Evolutionary conservation across 176 grass and related monocot species (phyloP).

Genomic region (Oryza punctata): DNA sequence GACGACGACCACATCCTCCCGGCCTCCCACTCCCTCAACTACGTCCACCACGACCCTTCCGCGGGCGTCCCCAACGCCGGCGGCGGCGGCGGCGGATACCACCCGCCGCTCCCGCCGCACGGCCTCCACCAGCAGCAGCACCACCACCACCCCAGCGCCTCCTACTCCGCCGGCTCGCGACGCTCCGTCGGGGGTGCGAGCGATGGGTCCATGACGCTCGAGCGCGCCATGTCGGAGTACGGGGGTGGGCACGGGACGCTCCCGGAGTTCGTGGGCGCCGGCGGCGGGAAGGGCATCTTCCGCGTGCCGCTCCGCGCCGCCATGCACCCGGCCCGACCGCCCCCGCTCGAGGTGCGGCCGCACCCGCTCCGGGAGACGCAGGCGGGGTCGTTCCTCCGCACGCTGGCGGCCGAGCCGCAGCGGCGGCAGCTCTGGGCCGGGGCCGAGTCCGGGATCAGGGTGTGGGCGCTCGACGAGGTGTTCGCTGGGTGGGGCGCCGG

Average conservation of each 20-base stretch:
- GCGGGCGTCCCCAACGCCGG: background rate
- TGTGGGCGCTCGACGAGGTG: slow-evolving; percentile 60
- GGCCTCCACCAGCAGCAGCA: background rate
- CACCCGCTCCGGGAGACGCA: slow-evolving; percentile 92
- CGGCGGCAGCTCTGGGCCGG: slow-evolving; percentile 59
- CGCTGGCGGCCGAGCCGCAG: slow-evolving; percentile 52
- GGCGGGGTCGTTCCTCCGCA: slow-evolving; percentile 74
- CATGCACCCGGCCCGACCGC: slow-evolving; percentile 78
- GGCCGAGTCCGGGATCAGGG: slow-evolving; percentile 56
- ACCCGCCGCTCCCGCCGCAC: slow-evolving; percentile 44
- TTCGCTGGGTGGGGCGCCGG: slow-evolving; percentile 54
- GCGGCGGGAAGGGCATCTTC: slow-evolving; percentile 77
- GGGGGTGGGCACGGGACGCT: slow-evolving; percentile 65
- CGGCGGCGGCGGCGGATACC: slow-evolving; percentile 7
- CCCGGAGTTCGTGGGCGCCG: slow-evolving; percentile 69
- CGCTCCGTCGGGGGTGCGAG: slow-evolving; percentile 36
- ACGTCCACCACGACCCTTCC: slow-evolving; percentile 40
- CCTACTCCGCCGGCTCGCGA: slow-evolving; percentile 31
- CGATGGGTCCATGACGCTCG: slow-evolving; percentile 68
- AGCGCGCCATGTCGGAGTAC: slow-evolving; percentile 87
- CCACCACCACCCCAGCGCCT: slow-evolving; percentile 36
- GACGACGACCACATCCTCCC: slow-evolving; percentile 55
- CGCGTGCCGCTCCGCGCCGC: slow-evolving; percentile 69
- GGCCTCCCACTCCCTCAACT: slow-evolving; percentile 44
- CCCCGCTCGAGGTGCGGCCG: slow-evolving; percentile 72